Evolutionary conservation across 768 basidiomycete species (phyloP), one percentile per base, ranked within the genome.

Genomic region (Mycena leptocephala): DNA sequence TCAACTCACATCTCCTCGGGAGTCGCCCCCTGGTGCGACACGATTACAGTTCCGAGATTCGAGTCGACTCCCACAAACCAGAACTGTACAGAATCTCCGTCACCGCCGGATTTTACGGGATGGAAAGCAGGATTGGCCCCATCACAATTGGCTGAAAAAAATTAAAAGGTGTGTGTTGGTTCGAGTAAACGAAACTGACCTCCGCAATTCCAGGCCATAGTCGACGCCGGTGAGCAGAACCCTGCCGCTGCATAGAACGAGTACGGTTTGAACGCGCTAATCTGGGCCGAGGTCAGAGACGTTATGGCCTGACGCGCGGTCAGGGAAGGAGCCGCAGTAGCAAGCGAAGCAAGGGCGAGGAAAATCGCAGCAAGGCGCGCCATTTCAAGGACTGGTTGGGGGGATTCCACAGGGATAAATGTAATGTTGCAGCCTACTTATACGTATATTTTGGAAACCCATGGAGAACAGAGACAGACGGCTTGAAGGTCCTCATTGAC

Each of bases 121-220:
- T 85, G 76, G 80, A 92, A 92, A 6, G 78, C 81, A 1, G 89
- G 82, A 69, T 89, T 91, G 8, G 88, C 87, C n/a, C 55, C 55
- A n/a, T 83, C 76, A 73, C 90, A 92, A 64, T 87, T 88, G 0
- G 81, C 90, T 90, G 48, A n/a, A 37, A 63, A 68, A 7, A 2
- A 10, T 37, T 22, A 24, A 6, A 65, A 55, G 6, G 30, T 32
- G 14, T 18, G 61, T 13, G 30, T 0, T 26, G 39, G n/a, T 59
- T 32, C 33, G 24, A 62, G 22, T 46, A 30, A 22, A 62, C 32
- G 53, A 71, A n/a, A 28, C 86, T 48, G 58, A 86, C 88, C 76
- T 82, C 92, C 93, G 81, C 92, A 93, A 35, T 86, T 80, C 91
- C 92, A 93, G 26, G 85, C 84, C 48, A 87, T 75, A 30, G 88